Evolutionary conservation across 2,329 filamentous ascomycete species (phyloP), one percentile per base, ranked within the genome.

Genomic region (Cercospora zeae-maydis): DNA sequence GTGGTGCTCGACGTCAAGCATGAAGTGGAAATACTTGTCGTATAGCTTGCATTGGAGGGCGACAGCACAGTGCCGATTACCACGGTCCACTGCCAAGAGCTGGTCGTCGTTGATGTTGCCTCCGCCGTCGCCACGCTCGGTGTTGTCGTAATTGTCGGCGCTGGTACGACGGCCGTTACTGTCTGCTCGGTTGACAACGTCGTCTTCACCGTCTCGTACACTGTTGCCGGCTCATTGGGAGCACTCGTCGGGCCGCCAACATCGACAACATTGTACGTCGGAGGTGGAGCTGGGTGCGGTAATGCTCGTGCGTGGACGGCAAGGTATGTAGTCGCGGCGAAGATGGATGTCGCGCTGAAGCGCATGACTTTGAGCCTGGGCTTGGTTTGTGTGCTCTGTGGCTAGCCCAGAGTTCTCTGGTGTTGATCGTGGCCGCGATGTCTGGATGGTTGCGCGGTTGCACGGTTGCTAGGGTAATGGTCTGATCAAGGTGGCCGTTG

Each of bases 181-280:
- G 64, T 65, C 58, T 55, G 45, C 27, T 55, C 61, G 30, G 65
- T 24, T 19, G 59, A 58, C 10, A 62, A 55, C 4, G 67, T 66
- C 10, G 59, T 62, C 16, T 66, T 64, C 11, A 72, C 61, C 2
- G 71, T 72, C 42, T 66, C 64, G 58, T 69, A 69, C n/a, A 71
- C 54, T 5, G 68, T 71, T 14, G 64, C 66, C 30, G 57, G 21
- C 10, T 65, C 66, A 10, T 66, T 63, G 52, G 64, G 42, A 16
- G 61, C 39, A 45, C 59, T 57, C 9, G 69, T 65, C 42, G 68
- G 64, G 16, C 64, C 59, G 51, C 67, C 71, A 42, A 73, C 72
- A 60, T 74, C 66, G 53, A 74, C 72, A 21, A 74, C 71, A 24
- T 69, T 68, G 59, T 73, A 74, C 53, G 69, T 71, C 34, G 67